Evolutionary conservation across 106 monocot genomes (phyloP).

Genomic region (Phalaenopsis equestris): DNA sequence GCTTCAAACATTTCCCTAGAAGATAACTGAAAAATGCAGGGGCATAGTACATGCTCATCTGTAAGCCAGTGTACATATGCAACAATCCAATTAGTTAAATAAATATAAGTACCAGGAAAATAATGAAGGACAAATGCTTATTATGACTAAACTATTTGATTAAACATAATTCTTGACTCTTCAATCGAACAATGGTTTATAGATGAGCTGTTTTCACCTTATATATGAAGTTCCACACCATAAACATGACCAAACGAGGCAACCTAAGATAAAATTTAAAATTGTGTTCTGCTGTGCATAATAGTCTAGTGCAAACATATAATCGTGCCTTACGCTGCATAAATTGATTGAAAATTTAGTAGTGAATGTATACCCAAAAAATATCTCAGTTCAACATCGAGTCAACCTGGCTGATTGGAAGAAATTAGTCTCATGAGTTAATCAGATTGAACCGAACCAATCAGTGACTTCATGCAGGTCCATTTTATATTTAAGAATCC

Average conservation of each 20-base stretch:
- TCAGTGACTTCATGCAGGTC: too few species aligned
- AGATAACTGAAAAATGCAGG: slow-evolving; percentile 93
- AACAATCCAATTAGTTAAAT: neutral
- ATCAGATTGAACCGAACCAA: too few species aligned
- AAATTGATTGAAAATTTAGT: neutral
- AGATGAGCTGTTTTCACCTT: neutral
- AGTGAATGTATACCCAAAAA: too few species aligned
- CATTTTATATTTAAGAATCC: too few species aligned
- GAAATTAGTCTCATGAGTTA: too few species aligned
- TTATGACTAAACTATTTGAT: neutral
- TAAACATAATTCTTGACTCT: neutral
- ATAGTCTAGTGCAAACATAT: neutral
- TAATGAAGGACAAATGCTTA: neutral
- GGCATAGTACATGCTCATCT: slow-evolving; percentile 94
- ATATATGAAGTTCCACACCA: neutral
- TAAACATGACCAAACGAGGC: neutral
- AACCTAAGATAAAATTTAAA: neutral
- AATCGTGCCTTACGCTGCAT: neutral
- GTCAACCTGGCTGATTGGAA: too few species aligned
- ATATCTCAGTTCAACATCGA: too few species aligned
- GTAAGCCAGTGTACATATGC: slow-evolving; percentile 16
- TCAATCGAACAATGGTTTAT: neutral
- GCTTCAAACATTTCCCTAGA: slow-evolving; percentile 69
- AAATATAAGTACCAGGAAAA: neutral
- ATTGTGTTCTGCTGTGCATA: neutral